Evolutionary conservation across 139 green algal species (phyloP), one percentile per base, ranked within the genome.

Genomic region (Edaphochlamys debaryana): DNA sequence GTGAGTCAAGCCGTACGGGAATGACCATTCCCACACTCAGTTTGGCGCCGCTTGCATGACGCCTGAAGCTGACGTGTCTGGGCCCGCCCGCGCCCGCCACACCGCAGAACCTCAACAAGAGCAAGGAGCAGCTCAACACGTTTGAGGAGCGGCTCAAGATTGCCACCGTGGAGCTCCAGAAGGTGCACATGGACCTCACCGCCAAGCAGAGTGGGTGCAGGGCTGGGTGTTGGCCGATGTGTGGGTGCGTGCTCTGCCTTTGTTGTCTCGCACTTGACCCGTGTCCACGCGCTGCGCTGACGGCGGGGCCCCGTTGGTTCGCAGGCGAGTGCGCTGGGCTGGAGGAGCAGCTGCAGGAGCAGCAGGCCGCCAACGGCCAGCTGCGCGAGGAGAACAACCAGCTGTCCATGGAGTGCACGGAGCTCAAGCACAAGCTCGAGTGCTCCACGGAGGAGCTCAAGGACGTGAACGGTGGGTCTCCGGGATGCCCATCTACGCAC

Each of bases 81-180:
- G n/a, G n/a, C n/a, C n/a, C n/a, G n/a, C n/a, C n/a, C n/a, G n/a
- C n/a, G n/a, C n/a, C n/a, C n/a, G n/a, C n/a, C n/a, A n/a, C n/a
- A n/a, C n/a, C n/a, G 38, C 81, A 90, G 87, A 88, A 87, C 60
- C 68, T 95, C 45, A 93, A 90, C 89, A 92, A 96, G 89, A 94
- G 81, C 42, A 91, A 89, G 70, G 86, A 89, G 50, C 71, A 80
- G 85, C 84, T 97, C 36, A 85, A 74, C 58, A 41, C 64, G 6
- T 60, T 86, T 15, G 92, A 96, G 85, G 90, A 93, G 70, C 73
- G 70, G 17, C 74, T 87, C 41, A 88, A 82, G 79, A 17, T 48
- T 19, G 42, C 76, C 36, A 77, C 58, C 1, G 69, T 91, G 29
- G 89, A 92, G 34, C 58, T 93, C 56, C 79, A 90, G 42, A 87